Conservation (phyloP, 495 filamentous ascomycete genomes). For the Aspergillus sparsus region DNA sequence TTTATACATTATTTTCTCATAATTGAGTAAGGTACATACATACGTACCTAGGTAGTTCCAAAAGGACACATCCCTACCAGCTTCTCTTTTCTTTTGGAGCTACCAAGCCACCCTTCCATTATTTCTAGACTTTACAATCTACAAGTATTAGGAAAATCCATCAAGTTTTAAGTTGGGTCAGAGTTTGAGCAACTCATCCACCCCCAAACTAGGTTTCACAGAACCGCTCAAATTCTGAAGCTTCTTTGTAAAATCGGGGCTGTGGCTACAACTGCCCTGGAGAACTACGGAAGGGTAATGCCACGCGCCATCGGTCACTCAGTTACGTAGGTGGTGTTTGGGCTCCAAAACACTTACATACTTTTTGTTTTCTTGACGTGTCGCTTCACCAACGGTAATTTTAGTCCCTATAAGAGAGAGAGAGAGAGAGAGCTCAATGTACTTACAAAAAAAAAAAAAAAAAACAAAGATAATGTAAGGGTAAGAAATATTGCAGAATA, state of each 20-base stretch:
- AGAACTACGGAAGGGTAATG: slow-evolving; percentile 14
- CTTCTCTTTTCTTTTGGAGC: not conserved
- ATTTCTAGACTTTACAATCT: not conserved
- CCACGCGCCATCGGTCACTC: slow-evolving; percentile 15
- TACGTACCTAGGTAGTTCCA: not conserved
- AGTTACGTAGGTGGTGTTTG: slow-evolving; percentile 2
- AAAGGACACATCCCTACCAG: not conserved
- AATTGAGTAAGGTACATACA: no score
- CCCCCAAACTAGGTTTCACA: not conserved
- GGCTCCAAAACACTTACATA: slow-evolving; percentile 15
- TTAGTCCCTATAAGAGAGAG: slow-evolving; percentile 1
- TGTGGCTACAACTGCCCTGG: slow-evolving; percentile 10
- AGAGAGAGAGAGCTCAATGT: not conserved
- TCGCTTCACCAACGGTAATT: slow-evolving; percentile 18
- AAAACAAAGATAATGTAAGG: not conserved
- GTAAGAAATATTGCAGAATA: no score
- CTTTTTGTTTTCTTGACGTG: slow-evolving; percentile 23
- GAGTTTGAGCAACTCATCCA: not conserved
- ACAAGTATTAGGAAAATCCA: not conserved
- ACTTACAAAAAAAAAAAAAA: not conserved
- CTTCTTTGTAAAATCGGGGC: slow-evolving; percentile 6
- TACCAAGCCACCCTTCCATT: not conserved
- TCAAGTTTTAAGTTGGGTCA: not conserved
- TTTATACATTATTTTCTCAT: no score
- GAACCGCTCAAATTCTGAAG: not conserved